phyloP scores from a whole-genome alignment of 345 rosid genomes.

The rapeseed (Brassica napus) region Da-Ae NC_063443.1:9260001-9260500 shows the following conservation, averaged over 20 bases:
- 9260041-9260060: not conserved
- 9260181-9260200: conserved; percentile 14
- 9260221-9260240: not conserved
- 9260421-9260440: too few species aligned
- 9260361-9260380: too few species aligned
- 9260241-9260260: not conserved
- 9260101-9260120: not conserved
- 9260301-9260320: too few species aligned
- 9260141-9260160: not conserved
- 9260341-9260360: too few species aligned
- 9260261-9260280: too few species aligned
- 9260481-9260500: too few species aligned
- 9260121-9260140: not conserved
- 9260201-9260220: conserved; percentile 17
- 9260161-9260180: conserved; percentile 12
- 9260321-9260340: too few species aligned
- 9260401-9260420: too few species aligned
- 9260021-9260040: conserved; percentile 9
- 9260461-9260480: too few species aligned
- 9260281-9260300: too few species aligned
- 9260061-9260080: not conserved
- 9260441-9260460: too few species aligned
- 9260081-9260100: not conserved
- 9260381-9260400: too few species aligned
- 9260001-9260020: not conserved